Base-by-base conservation (phyloP, 2,329 filamentous ascomycete species). In the Curvularia verruculosa region DNA sequence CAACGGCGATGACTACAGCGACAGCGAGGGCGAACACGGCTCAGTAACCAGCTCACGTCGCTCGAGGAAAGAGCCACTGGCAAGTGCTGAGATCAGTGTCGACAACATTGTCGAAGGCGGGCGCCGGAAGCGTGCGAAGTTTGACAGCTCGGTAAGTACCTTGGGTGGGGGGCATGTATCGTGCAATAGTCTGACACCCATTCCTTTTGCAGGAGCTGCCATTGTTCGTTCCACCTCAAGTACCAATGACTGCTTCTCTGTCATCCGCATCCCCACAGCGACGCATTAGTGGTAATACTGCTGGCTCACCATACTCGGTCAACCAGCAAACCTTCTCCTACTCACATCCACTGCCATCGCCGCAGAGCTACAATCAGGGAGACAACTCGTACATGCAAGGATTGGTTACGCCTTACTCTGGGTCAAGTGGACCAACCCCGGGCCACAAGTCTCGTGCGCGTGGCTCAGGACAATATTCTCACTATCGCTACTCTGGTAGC, bases 61-160 rank as follows among this genome's bases (percentile, higher is more conserved):
- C 75, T 86, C 84, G 68, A 92, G 91, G 77, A 87, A 83, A 64
- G 93, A 97, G 70, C 89, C 92, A 64, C 86, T 96, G 70, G 92
- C 91, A 47, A 97, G 92, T 75, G 96, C 95, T 15, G 95, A 99
- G 68, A 99, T 99, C 73, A 98, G 94, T 75, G 87, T 97, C 67
- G 93, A 97, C 68, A 99, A 99, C 75, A 98, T 99, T 77, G 90
- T 99, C 60, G 94, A 98, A 79, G 95, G 96, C 73, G 93, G 94
- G 66, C 89, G 95, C 77, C 89, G 95, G 74, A 97, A 98, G 83
- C 87, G 92, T 73, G 91, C 94, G 70, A 97, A 96, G 79, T 89
- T 89, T 80, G 94, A 98, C 78, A 98, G 94, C 81, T 97, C 94
- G 79, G 94, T 98, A 89, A 88, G 94, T 84, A 54, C 44, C 63